Evolutionary conservation across 176 grass and related monocot species (phyloP), one percentile per base, ranked within the genome.

Genomic region (Ensete glaucum): DNA sequence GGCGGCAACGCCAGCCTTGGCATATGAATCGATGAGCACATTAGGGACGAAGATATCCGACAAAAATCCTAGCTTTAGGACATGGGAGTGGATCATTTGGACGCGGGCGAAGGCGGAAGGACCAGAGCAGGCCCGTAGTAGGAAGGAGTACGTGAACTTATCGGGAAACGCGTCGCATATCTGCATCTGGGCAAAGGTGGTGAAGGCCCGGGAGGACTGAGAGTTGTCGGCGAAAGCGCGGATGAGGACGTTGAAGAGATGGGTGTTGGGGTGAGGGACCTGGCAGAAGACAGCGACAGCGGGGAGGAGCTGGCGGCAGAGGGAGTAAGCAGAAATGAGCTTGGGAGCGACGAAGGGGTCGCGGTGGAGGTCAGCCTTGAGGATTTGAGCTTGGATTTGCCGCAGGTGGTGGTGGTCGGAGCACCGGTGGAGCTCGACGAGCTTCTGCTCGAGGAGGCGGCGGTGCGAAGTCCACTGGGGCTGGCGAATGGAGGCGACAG

Each of bases 41-140:
- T 94, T 90, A 24, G 87, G 77, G 43, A 94, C 78, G 74, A 90
- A 94, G 77, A 86, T 85, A 73, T 94, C 82, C 52, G 80, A 82
- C 11, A 80, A 62, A 72, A 77, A 79, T 0, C 88, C 91, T 34
- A 84, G 53, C 54, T 92, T 92, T n/a, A 88, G 74, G 54, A 94
- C 85, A 70, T 88, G 85, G 54, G 81, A 52, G 81, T 92, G 86
- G 50, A 27, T 73, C 50, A 83, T 54, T 54, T 79, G 76, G 21
- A 93, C 54, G 43, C 59, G 82, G 53, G 74, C 24, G 8, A 76
- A 23, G 9, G 59, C 80, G 70, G 10, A 81, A 52, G 7, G 72
- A 6, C 72, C 20, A 65, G 73, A 72, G 71, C 83, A 81, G 73
- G 80, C 90, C 77, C 87, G 89, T 62, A 93, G 86, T 77, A 85